Evolutionary conservation across 495 filamentous ascomycete genomes (phyloP).

Genomic region (Annulohypoxylon stygium): DNA sequence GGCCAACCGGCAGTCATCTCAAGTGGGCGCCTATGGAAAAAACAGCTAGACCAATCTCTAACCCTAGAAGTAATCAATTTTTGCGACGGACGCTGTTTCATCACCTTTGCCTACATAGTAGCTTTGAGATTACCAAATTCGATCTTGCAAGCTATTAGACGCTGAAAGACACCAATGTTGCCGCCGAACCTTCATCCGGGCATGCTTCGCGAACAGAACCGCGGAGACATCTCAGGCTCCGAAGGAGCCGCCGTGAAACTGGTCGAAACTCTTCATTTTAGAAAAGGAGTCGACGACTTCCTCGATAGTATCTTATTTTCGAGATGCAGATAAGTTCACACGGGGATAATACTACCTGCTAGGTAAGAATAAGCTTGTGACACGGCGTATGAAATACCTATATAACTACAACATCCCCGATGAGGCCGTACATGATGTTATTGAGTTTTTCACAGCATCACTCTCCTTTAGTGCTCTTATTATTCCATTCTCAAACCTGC

Average conservation of each 20-base stretch:
- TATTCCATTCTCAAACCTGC: slow-evolving; percentile 32
- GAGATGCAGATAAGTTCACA: slow-evolving; percentile 4
- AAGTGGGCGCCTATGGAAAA: slow-evolving; percentile 34
- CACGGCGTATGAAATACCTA: slow-evolving; percentile 11
- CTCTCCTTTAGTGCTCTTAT: slow-evolving; percentile 1
- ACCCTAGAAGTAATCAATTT: slow-evolving; percentile 26
- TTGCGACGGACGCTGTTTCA: slow-evolving; percentile 39
- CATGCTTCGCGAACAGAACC: slow-evolving; percentile 25
- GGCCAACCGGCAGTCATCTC: slow-evolving; percentile 15
- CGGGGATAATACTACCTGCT: background rate
- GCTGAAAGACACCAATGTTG: slow-evolving; percentile 8
- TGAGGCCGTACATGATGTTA: slow-evolving; percentile 5
- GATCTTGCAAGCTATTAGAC: slow-evolving; percentile 4
- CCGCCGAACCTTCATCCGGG: slow-evolving; percentile 13
- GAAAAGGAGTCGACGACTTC: slow-evolving; percentile 18
- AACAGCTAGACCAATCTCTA: slow-evolving; percentile 27
- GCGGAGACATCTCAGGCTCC: slow-evolving; percentile 29
- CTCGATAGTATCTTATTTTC: slow-evolving; percentile 18
- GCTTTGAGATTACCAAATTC: slow-evolving; percentile 9
- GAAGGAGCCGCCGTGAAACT: slow-evolving; percentile 45
- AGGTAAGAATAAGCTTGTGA: background rate
- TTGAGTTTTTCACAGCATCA: slow-evolving; percentile 21
- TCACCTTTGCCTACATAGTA: background rate
- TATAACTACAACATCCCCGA: slow-evolving; percentile 10
- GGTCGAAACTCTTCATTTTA: slow-evolving; percentile 44